Evolutionary conservation across 1,284 basidiomycete species (phyloP), one percentile per base, ranked within the genome.

Genomic region (Psilocybe mexicana): DNA sequence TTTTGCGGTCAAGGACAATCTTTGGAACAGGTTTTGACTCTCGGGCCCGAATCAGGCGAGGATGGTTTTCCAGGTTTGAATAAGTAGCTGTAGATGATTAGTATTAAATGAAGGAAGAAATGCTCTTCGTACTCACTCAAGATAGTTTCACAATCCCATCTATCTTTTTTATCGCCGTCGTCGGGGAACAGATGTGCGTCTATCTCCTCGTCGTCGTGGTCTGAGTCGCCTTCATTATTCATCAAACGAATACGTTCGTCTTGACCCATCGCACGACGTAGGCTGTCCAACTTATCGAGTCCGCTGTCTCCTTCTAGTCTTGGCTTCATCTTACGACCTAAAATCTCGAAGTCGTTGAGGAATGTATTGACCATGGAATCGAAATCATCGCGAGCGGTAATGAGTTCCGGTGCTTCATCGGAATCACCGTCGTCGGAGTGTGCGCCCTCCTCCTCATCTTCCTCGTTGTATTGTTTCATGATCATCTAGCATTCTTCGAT

Each of bases 71-170:
- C 3, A 96, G 79, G 69, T 96, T 98, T 14, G 93, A 92, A 70
- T 95, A 95, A 1, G 94, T 97, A n/a, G 89, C 94, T 96, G 14
- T 42, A n/a, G 43, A 47, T 46, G 14, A 28, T 54, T n/a, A 54
- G 6, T 28, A 57, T 6, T 12, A 11, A 26, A 7, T 24, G 54
- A n/a, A 8, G 10, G 18, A 40, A 45, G 1, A 26, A 52, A 52
- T 25, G 14, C 30, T 8, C 30, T 8, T 33, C 25, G n/a, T 26
- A 80, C 90, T 72, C 70, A 96, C 95, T 88, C 1, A 98, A 78
- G 52, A 98, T 91, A 0, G 93, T 96, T 74, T 98, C 94, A 59
- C 93, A 95, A 70, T 98, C 95, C 95, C 96, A 98, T 60, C 87
- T 80, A 60, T 93, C 88, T 65, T 88, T 86, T 64, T 87, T 85